Evolutionary conservation across 495 filamentous ascomycete species (phyloP), one percentile per base, ranked within the genome.

Genomic region (Trichoderma virens): DNA sequence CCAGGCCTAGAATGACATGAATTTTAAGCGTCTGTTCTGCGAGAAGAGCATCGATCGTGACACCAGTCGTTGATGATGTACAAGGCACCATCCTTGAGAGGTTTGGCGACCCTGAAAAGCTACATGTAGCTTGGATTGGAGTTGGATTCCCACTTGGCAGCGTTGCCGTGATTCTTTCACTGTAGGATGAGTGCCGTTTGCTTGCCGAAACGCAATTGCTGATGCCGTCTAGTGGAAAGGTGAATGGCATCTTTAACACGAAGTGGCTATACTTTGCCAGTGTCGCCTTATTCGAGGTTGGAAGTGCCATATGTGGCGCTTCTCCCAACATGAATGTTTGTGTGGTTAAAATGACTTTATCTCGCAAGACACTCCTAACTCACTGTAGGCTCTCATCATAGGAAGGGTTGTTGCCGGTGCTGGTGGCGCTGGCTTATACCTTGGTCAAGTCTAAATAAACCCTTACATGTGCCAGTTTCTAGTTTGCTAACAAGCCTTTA

Each of bases 91-190:
- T 88, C 23, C 70, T 86, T 47, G 72, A 75, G 31, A 51, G 64
- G 0, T 82, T 88, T 38, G 75, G 78, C 7, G 68, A 78, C n/a
- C 73, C 84, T 18, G 73, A 76, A 5, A 82, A 84, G 65, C 70
- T 88, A 8, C n/a, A n/a, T n/a, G n/a, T n/a, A n/a, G 65, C 79
- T 31, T 88, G 86, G 86, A 67, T 87, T 23, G 74, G 76, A 0
- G 75, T 83, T 6, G 78, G 81, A 5, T 87, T 87, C 66, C 69
- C 79, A 0, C 69, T 89, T 0, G 78, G 77, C 27, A 75, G 77
- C 2, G 75, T 79, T 1, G 71, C 78, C 2, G 80, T 79, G 16
- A 80, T 79, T 61, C 70, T 84, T 18, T 25, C 72, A 7, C 65
- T 69, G n/a, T n/a, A n/a, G n/a, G n/a, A n/a, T n/a, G n/a, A n/a